Percentiles rank a stretch among this genome's conserved stretches.
Conservation (phyloP, 306 rosid genomes). For the Quillaja saponaria region DNA sequence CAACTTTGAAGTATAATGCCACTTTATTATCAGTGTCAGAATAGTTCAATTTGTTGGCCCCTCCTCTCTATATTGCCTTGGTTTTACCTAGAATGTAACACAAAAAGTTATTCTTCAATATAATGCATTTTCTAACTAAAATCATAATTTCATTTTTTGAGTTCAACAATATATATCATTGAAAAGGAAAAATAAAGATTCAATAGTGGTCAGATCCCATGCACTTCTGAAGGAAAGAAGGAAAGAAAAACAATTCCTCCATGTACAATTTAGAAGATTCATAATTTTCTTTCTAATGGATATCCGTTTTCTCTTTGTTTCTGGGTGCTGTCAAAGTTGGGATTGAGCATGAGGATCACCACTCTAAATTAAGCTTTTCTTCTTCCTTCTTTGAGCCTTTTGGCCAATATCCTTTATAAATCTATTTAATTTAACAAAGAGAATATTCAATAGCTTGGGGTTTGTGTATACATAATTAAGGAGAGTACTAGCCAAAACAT, state of each 20-base stretch:
- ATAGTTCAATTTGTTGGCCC: conserved; percentile 45
- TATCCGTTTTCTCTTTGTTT: conserved; percentile 7
- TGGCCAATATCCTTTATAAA: too few relatives aligned
- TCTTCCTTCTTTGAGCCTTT: too few relatives aligned
- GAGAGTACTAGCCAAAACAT: conserved; percentile 47
- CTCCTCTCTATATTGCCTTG: conserved; percentile 12
- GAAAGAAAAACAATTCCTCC: conserved; percentile 39
- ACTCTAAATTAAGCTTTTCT: conserved; percentile 27
- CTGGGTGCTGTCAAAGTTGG: conserved; percentile 38
- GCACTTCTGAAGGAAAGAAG: conserved; percentile 6
- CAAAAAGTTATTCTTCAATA: neutral
- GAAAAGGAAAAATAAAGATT: too few relatives aligned
- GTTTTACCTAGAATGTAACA: conserved; percentile 29
- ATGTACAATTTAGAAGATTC: too few relatives aligned
- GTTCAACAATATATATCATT: too few relatives aligned
- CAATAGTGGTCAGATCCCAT: too few relatives aligned
- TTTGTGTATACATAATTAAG: too few relatives aligned
- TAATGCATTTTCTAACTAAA: conserved; percentile 12
- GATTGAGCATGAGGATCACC: conserved; percentile 43
- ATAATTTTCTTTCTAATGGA: conserved; percentile 17
- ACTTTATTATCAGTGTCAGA: conserved; percentile 34
- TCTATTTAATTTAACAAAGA: neutral
- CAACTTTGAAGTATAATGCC: conserved; percentile 32
- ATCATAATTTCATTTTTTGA: conserved; percentile 2
- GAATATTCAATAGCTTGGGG: conserved; percentile 19